phyloP scores from a whole-genome alignment of 2,329 filamentous ascomycete genomes.

The Botrytis paeoniae region DNA sequence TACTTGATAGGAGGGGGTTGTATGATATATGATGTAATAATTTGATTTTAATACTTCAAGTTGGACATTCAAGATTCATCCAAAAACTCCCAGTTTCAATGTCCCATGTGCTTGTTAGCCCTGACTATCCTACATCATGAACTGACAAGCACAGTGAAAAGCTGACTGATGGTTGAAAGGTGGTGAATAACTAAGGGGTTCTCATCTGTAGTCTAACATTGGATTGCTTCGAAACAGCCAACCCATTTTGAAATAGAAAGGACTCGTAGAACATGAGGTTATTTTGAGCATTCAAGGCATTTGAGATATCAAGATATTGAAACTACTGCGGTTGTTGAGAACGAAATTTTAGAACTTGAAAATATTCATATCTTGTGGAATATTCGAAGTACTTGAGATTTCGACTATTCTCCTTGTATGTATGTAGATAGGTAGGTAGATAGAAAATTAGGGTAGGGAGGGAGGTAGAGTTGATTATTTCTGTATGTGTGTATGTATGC shows the following conservation, averaged over 20 bases:
- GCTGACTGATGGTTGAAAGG: neutral
- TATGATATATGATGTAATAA: neutral
- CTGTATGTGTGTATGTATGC: too few relatives aligned
- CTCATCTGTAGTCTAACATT: neutral
- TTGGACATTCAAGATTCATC: neutral
- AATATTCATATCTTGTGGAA: neutral
- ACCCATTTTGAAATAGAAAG: neutral
- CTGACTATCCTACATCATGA: neutral
- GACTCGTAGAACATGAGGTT: neutral
- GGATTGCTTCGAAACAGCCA: neutral
- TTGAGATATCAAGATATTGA: neutral
- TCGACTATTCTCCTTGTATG: too few relatives aligned
- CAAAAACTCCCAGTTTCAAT: neutral
- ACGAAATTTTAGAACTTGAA: neutral
- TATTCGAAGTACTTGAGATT: neutral
- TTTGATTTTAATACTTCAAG: neutral
- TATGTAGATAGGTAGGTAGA: too few relatives aligned
- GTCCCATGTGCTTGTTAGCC: neutral
- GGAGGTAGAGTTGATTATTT: too few relatives aligned
- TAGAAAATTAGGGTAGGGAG: too few relatives aligned
- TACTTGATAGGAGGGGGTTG: too few relatives aligned
- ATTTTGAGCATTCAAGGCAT: neutral
- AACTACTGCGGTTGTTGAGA: neutral
- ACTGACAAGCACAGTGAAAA: neutral
- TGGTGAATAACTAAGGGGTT: neutral